Evolutionary conservation across 2,329 filamentous ascomycete genomes (phyloP), one percentile per base, ranked within the genome.

Genomic region (Penicillium sp.): DNA sequence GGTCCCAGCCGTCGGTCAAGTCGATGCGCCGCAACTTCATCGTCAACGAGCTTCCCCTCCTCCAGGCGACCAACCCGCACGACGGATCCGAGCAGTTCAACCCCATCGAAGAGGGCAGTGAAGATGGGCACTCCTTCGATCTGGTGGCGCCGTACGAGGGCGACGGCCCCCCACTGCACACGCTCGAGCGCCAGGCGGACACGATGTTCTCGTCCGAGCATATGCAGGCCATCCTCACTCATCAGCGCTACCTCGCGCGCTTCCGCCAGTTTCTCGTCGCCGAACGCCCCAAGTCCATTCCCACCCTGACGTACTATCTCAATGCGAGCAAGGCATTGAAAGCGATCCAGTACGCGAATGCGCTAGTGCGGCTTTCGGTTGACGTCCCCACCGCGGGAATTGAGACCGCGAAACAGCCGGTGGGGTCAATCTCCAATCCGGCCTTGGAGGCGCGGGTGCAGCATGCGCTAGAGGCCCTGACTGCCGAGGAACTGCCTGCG

Each of bases 271-370:
- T 86, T 54, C 68, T 89, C 3, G 76, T 76, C 45, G 60, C 69
- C 2, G 69, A 75, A 29, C 73, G 82, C 33, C 78, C 81, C 4
- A 65, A 73, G n/a, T 86, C 84, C 1, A 68, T 86, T 2, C 77
- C 82, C 0, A 64, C 84, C 6, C 63, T 89, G 14, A 76, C 81
- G n/a, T 86, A 87, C 65, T 87, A 87, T 49, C 71, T 88, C 1
- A 81, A 87, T 52, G 76, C 83, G 0, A 63, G 81, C 41, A 89
- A 88, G 57, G 83, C 85, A 1, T 62, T 87, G 6, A 78, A 80
- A 49, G 84, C 85, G 1, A 81, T 89, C 45, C 73, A 75, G 16
- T 88, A 88, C 54, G 77, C 83, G 13, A 87, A 88, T 58, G 77
- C 81, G 0, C 74, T 88, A 23, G 74, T 80, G 2, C 75, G 78